Percentiles rank a stretch among this genome's conserved stretches.
Conservation (phyloP, 2,329 filamentous ascomycete species). For the Elsinoe perseae region DNA sequence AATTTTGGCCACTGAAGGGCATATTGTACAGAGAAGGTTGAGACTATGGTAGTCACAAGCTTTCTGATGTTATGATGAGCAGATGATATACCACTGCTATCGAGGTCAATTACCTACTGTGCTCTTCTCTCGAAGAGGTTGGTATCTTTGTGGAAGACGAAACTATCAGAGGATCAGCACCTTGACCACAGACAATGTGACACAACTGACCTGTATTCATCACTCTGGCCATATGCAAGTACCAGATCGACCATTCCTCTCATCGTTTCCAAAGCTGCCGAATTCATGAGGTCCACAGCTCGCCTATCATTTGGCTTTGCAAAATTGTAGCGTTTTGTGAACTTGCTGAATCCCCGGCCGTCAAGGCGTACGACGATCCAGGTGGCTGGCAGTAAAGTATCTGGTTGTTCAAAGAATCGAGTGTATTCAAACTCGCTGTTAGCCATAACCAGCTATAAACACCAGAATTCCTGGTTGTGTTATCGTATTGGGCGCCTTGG, state of each 20-base stretch:
- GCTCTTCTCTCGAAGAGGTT: conserved; percentile 76
- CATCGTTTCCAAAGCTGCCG: conserved; percentile 77
- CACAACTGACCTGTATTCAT: conserved; percentile 71
- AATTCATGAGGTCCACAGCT: conserved; percentile 90
- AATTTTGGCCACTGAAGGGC: conserved; percentile 68
- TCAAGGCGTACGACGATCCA: conserved; percentile 95
- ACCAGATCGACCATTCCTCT: conserved; percentile 75
- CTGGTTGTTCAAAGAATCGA: conserved; percentile 75
- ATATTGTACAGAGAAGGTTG: conserved; percentile 89
- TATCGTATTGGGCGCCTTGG: not conserved
- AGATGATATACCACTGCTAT: too few species aligned
- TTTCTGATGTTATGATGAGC: conserved; percentile 53
- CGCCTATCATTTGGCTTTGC: conserved; percentile 86
- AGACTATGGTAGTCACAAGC: conserved; percentile 81
- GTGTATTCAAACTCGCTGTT: conserved; percentile 65
- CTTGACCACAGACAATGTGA: conserved; percentile 19
- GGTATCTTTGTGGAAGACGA: conserved; percentile 78
- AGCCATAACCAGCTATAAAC: conserved; percentile 11
- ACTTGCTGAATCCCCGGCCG: conserved; percentile 87
- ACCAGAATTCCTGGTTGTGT: not conserved
- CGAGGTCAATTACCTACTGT: conserved; percentile 47
- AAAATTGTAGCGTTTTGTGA: conserved; percentile 76
- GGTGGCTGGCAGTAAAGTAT: conserved; percentile 75
- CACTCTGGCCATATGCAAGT: conserved; percentile 86
- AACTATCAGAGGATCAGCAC: conserved; percentile 45